A percentile compares a stretch with the other conserved stretches of the same genome.
phyloP scores from a whole-genome alignment of 352 stramenopile genomes.

The Lagenidium sp. region DNA sequence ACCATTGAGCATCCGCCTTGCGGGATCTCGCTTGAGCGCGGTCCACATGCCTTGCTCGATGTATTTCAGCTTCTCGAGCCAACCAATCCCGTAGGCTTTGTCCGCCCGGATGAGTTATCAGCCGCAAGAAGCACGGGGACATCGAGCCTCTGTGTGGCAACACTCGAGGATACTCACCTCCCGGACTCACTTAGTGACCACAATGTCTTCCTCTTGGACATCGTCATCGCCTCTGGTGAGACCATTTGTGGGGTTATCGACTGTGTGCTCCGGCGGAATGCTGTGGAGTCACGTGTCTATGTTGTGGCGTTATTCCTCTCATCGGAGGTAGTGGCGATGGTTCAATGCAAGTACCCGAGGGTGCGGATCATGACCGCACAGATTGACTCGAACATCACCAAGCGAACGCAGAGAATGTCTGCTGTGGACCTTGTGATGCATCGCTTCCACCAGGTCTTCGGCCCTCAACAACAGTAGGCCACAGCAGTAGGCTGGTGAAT shows the following conservation, averaged over 20 bases:
- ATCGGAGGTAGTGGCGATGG: conserved; percentile 18
- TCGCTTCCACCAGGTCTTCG: not conserved
- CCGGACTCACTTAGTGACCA: conserved; percentile 23
- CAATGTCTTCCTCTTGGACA: conserved; percentile 42
- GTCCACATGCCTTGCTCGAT: conserved; percentile 11
- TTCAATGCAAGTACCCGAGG: conserved; percentile 21
- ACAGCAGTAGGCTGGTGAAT: not conserved
- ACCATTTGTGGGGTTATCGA: conserved; percentile 24
- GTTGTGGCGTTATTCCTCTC: conserved; percentile 30
- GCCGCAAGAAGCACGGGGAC: not conserved
- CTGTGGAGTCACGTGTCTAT: conserved; percentile 30
- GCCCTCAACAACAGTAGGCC: not conserved
- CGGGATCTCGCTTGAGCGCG: conserved; percentile 13
- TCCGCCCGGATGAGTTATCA: not conserved
- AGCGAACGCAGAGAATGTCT: not conserved
- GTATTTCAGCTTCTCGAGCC: conserved; percentile 16
- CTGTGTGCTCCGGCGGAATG: conserved; percentile 21
- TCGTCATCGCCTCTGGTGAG: conserved; percentile 20
- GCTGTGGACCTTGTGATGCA: not conserved
- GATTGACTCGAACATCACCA: conserved; percentile 10
- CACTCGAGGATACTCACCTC: conserved; percentile 8
- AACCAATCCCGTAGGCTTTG: conserved; percentile 7
- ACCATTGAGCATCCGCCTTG: conserved; percentile 6
- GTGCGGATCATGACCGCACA: conserved; percentile 18
- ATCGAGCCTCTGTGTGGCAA: not conserved